Base-by-base conservation (phyloP, 352 stramenopile genomes). In the Globisporangium parvum region DNA sequence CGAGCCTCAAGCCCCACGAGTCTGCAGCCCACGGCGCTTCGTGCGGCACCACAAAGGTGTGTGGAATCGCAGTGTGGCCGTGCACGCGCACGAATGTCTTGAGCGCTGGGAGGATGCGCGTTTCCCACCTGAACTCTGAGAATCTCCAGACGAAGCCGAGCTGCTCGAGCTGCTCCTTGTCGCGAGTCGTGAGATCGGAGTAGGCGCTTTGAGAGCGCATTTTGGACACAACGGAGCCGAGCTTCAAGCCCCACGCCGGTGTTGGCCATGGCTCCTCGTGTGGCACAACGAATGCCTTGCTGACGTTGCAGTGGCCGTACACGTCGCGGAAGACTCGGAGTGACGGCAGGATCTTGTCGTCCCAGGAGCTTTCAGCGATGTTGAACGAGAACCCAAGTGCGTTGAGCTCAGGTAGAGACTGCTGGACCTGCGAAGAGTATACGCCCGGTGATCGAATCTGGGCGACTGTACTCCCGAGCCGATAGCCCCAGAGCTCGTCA, bases 81-180 rank as follows among this genome's bases (percentile, higher is more conserved):
- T 82, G 52, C 6, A 72, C 26, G 4, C 51, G 52, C 12, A 78
- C 65, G 41, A 87, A 91, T 0, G 59, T 71, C 23, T 66, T 46
- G 14, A 91, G 60, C 9, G 71, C 59, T 21, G 75, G 77, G 6
- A 89, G 42, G 24, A 88, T 60, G 24, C 62, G 55, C 62, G 60
- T n/a, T n/a, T n/a, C n/a, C 77, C 77, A 91, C 52, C 71, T 83
- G 40, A 53, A 49, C 23, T 75, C 73, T 26, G 53, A 40, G 11
- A 62, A 48, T 39, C 75, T 80, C 74, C 77, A 88, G 12, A 83
- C 65, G 55, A 90, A 88, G 5, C 63, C 75, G 2, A 91, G 70
- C 9, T 63, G 45, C 18, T 87, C 67, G 2, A 88, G 65, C 12
- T 57, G 63, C 28, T 74, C 63, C 46, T 63, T 59, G 51, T 85